A percentile compares a stretch with the other conserved stretches of the same genome.
Evolutionary conservation across 2,329 filamentous ascomycete species (phyloP).

Genomic region (Nigrospora sphaerica): DNA sequence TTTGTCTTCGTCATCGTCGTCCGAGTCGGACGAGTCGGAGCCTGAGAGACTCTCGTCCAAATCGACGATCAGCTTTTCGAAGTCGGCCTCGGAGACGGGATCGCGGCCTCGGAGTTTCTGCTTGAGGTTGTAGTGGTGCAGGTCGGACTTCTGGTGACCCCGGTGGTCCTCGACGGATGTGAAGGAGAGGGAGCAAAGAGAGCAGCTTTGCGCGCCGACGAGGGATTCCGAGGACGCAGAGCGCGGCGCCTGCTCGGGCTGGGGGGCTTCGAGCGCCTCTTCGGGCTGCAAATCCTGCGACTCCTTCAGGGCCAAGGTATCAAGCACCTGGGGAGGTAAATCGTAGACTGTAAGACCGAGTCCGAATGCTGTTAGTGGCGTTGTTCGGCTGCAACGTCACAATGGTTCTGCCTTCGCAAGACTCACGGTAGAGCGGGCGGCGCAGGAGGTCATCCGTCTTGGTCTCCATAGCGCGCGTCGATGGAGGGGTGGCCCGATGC

Average conservation of each 20-base stretch:
- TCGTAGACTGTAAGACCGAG: slow-evolving; percentile 61
- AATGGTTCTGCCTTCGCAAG: not conserved
- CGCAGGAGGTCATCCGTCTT: slow-evolving; percentile 25
- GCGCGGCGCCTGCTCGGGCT: slow-evolving; percentile 13
- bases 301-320: slow-evolving; percentile 55
- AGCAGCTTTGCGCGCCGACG: slow-evolving; percentile 67
- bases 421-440: slow-evolving; percentile 29
- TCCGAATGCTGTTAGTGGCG: slow-evolving; percentile 9
- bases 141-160: slow-evolving; percentile 79
- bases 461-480: not conserved
- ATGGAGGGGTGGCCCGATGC: too few relatives aligned
- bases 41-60: slow-evolving; percentile 91
- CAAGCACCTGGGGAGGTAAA: slow-evolving; percentile 66
- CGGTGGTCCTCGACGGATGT: slow-evolving; percentile 71
- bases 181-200: slow-evolving; percentile 70
- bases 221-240: slow-evolving; percentile 27
- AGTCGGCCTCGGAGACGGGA: slow-evolving; percentile 72
- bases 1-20: slow-evolving; percentile 38
- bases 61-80: slow-evolving; percentile 77
- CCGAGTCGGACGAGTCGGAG: slow-evolving; percentile 63
- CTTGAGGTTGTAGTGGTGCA: slow-evolving; percentile 92
- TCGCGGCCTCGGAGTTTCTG: slow-evolving; percentile 71
- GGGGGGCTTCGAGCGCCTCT: slow-evolving; percentile 11
- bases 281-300: slow-evolving; percentile 27
- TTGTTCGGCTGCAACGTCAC: not conserved